phyloP scores from a whole-genome alignment of 108 stramenopile genomes.

The Cyclotella choctawhatcheeana region DNA sequence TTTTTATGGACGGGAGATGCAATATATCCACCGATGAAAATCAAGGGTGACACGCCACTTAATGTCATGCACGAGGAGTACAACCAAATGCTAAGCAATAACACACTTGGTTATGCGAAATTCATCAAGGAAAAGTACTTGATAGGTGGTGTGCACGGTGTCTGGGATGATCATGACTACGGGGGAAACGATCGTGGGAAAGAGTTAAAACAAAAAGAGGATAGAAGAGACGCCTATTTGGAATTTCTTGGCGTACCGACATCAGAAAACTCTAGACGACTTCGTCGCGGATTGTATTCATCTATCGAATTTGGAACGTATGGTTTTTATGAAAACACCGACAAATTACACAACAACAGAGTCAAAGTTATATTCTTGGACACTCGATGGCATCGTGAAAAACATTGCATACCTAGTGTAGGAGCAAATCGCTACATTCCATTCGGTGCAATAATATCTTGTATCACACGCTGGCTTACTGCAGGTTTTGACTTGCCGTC shows the following conservation, averaged over 20 bases:
- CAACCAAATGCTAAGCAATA: constrained; percentile 60
- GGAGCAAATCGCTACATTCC: constrained; percentile 49
- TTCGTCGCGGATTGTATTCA: constrained; percentile 68
- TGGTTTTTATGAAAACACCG: neutral
- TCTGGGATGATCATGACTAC: constrained; percentile 94
- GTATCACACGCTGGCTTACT: constrained; percentile 76
- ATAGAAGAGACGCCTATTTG: constrained; percentile 64
- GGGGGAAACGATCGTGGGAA: constrained; percentile 88
- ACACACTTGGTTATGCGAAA: constrained; percentile 67
- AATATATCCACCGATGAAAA: constrained; percentile 63
- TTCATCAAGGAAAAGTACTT: constrained; percentile 24
- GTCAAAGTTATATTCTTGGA: constrained; percentile 83
- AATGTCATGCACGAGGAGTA: constrained; percentile 61
- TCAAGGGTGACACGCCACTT: constrained; percentile 57
- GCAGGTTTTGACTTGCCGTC: constrained; percentile 61
- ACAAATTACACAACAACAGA: constrained; percentile 18
- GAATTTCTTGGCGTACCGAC: constrained; percentile 68
- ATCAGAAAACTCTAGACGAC: constrained; percentile 7
- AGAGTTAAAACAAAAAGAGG: constrained; percentile 56
- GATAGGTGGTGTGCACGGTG: constrained; percentile 55
- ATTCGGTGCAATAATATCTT: constrained; percentile 62
- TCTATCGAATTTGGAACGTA: constrained; percentile 53
- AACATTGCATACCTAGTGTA: constrained; percentile 77
- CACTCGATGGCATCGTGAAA: constrained; percentile 77
- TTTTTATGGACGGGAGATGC: constrained; percentile 90